A percentile compares a stretch with the other conserved stretches of the same genome.
Evolutionary conservation across 345 rosid species (phyloP).

Genomic region (Salix dunnii): DNA sequence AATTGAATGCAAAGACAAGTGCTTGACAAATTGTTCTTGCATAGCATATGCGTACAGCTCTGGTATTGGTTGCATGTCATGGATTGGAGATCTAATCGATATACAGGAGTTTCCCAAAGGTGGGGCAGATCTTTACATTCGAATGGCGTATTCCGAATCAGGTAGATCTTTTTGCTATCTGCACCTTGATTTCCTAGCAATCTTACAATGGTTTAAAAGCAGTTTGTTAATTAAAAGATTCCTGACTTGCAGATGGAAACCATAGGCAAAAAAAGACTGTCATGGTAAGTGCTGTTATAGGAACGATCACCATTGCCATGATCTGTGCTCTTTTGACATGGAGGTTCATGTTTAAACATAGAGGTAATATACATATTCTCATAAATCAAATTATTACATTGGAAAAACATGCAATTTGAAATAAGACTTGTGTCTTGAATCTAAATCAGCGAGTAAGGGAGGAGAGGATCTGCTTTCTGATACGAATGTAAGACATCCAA

Average conservation of each 20-base stretch:
- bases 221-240: background rate
- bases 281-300: background rate
- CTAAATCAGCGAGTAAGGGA: background rate
- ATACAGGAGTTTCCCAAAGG: constrained; percentile 1
- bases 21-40: constrained; percentile 34
- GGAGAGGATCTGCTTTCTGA: background rate
- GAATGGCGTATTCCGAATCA: constrained; percentile 8
- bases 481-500: background rate
- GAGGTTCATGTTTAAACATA: background rate
- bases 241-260: background rate
- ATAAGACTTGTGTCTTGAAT: background rate
- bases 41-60: constrained; percentile 16
- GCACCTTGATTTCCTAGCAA: no score
- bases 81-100: constrained; percentile 16
- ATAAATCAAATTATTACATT: no score
- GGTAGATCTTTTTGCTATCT: background rate
- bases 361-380: background rate
- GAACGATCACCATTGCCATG: background rate
- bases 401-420: background rate
- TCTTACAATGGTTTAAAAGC: background rate
- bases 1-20: constrained; percentile 16
- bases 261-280: background rate
- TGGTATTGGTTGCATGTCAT: constrained; percentile 14
- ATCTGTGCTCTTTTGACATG: background rate
- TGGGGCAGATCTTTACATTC: constrained; percentile 19